Evolutionary conservation across 164 flowering plant genomes (phyloP).

Genomic region (Nymphaea colorata): DNA sequence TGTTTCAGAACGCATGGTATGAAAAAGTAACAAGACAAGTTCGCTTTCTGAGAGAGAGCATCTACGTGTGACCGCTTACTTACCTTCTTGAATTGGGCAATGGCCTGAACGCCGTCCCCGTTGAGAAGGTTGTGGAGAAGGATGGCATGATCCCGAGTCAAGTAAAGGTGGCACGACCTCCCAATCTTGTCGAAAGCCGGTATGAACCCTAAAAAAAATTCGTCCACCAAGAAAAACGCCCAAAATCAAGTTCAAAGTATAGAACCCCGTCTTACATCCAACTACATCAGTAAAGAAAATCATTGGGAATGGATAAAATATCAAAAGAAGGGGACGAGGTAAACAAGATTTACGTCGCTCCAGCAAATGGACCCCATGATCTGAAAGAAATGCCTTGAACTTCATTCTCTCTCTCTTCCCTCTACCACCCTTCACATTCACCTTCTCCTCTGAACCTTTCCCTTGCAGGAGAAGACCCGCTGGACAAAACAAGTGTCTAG

Average conservation of each 20-base stretch:
- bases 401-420: constrained; percentile 36
- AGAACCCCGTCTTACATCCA: too few relatives aligned
- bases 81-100: constrained; percentile 65
- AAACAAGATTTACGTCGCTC: constrained; percentile 33
- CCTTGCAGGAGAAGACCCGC: too few relatives aligned
- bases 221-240: not conserved
- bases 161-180: constrained; percentile 58
- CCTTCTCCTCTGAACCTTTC: too few relatives aligned
- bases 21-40: too few relatives aligned
- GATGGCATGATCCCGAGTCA: constrained; percentile 59
- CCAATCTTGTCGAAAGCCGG: constrained; percentile 88
- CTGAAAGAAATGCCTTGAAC: constrained; percentile 83
- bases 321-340: not conserved
- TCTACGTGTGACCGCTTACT: too few relatives aligned
- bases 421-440: too few relatives aligned
- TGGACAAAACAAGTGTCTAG: too few relatives aligned
- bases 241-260: not conserved
- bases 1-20: not conserved
- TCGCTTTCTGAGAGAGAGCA: too few relatives aligned
- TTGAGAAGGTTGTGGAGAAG: constrained; percentile 89
- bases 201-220: constrained; percentile 26
- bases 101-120: constrained; percentile 63
- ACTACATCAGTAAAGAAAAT: too few relatives aligned
- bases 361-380: constrained; percentile 61
- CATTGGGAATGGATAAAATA: too few relatives aligned